Base-by-base conservation (phyloP, 768 basidiomycete species). In the Cytidiella melzeri region DNA sequence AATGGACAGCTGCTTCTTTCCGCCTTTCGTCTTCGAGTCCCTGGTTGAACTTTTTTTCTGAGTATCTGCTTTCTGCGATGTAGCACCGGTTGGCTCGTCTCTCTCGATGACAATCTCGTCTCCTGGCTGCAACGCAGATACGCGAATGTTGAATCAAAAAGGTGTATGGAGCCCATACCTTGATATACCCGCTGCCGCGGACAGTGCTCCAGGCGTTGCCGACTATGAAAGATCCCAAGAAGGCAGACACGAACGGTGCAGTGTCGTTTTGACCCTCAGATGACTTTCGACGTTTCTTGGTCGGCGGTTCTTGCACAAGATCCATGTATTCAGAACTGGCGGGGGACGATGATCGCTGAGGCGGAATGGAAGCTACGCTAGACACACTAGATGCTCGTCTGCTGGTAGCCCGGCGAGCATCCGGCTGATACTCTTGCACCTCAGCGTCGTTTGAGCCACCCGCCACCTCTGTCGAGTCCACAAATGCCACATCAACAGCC, bases 141-240 rank as follows among this genome's bases (percentile, higher is more conserved):
- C 2, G 34, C 4, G 36, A 19, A 20, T 12, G 20, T 34, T 42
- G 20, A 41, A 25, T 47, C 11, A 27, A 6, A 4, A 43, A 42
- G 10, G 24, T 41, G 47, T 7, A 10, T 20, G 7, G 30, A 34
- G n/a, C 18, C 34, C 48, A 42, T 23, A 53, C 52, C 21, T 80
- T 80, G 30, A 87, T 70, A 52, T 88, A 87, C 3, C 83, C 83
- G 56, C 74, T 79, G 1, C 87, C 87, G 43, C 77, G 83, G 12
- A 77, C 83, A 36, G 82, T 89, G 54, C 84, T 87, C 85, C 85
- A 90, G 9, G 85, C 87, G 57, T 86, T 83, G 19, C 76, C 73
- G 20, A 88, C 74, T 9, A 88, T 53, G 43, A 88, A 71, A 43
- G 81, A 83, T 10, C 87, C 87, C 23, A 90, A 56, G 59, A 85